phyloP scores from a whole-genome alignment of 2,329 filamentous ascomycete species.

The Calonectria hawksworthii region DNA sequence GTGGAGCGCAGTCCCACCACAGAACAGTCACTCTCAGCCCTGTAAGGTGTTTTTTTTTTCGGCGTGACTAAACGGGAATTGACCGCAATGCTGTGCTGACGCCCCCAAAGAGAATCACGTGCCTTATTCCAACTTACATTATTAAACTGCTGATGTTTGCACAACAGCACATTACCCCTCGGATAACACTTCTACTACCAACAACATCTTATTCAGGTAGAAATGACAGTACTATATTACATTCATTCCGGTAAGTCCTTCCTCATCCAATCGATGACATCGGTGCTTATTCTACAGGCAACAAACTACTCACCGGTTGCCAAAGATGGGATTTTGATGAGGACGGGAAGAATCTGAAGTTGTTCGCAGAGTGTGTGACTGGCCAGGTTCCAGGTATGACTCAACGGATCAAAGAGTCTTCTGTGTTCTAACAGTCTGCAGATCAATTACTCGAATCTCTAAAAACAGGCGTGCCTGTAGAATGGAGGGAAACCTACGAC shows the following conservation, averaged over 20 bases:
- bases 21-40: too few relatives aligned
- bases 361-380: not conserved
- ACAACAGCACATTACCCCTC: not conserved
- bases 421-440: not conserved
- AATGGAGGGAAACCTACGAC: conserved; percentile 36
- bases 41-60: too few relatives aligned
- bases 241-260: not conserved
- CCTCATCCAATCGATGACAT: not conserved
- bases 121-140: not conserved
- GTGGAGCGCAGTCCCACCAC: too few relatives aligned
- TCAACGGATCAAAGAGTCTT: not conserved
- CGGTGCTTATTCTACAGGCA: not conserved
- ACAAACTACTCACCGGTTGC: not conserved
- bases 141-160: not conserved
- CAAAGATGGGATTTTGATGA: not conserved
- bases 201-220: not conserved
- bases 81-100: too few relatives aligned
- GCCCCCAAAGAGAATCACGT: not conserved
- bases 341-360: not conserved
- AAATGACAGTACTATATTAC: not conserved
- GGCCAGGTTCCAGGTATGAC: not conserved
- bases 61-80: too few relatives aligned
- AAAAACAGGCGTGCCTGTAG: conserved; percentile 7
- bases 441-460: not conserved
- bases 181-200: not conserved